phyloP scores from a whole-genome alignment of 2,329 filamentous ascomycete genomes.

The Epichloe festucae region DNA sequence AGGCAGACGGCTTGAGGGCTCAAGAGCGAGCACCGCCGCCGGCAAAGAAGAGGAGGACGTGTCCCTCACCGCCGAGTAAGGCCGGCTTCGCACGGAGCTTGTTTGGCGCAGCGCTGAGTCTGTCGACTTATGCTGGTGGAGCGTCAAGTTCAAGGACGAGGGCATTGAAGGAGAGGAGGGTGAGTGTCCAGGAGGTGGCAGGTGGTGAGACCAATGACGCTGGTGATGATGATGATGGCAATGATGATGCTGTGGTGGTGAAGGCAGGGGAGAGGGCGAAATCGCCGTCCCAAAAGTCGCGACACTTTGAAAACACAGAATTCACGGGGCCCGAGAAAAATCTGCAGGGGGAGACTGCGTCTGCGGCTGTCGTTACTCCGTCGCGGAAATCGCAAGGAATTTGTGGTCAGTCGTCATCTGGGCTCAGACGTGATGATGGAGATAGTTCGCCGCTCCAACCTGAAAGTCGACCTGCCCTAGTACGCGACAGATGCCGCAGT shows the following conservation, averaged over 20 bases:
- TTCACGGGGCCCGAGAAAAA: not conserved
- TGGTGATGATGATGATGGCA: slow-evolving; percentile 1
- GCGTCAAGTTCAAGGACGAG: slow-evolving; percentile 8
- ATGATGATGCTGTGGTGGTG: slow-evolving; percentile 7
- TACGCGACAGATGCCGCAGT: not conserved
- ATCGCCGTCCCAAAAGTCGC: not conserved
- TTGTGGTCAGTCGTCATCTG: not conserved
- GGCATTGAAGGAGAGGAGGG: slow-evolving; percentile 11
- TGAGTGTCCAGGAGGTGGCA: slow-evolving; percentile 5
- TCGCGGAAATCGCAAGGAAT: not conserved
- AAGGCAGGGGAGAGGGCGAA: not conserved
- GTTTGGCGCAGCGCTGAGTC: slow-evolving; percentile 21
- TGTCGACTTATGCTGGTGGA: slow-evolving; percentile 14
- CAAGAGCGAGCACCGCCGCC: slow-evolving; percentile 10
- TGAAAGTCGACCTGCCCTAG: not conserved
- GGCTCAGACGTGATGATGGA: not conserved
- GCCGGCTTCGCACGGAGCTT: slow-evolving; percentile 20
- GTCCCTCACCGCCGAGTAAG: slow-evolving; percentile 21
- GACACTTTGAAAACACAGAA: not conserved
- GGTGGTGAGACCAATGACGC: slow-evolving; percentile 3
- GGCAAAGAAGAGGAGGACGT: slow-evolving; percentile 16
- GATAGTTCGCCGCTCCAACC: too few species aligned
- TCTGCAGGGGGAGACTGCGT: not conserved
- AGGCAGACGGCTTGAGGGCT: slow-evolving; percentile 6
- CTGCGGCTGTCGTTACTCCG: too few species aligned